phyloP scores from a whole-genome alignment of 1,139 yeast genomes.

The Candida sp. region DNA sequence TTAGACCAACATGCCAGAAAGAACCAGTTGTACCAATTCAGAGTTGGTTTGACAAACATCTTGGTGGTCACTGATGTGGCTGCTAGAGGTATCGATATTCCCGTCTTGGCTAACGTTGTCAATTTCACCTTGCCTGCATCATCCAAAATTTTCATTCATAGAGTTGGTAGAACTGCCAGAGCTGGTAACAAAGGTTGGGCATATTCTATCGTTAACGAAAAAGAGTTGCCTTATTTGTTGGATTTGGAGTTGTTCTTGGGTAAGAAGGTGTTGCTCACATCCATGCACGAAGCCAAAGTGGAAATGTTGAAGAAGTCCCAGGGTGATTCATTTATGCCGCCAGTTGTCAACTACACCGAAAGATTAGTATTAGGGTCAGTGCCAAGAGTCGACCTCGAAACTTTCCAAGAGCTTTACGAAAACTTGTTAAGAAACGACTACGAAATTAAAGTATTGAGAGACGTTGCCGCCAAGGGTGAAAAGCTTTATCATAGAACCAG shows the following conservation, averaged over 20 bases:
- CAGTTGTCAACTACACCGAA: conserved; percentile 72
- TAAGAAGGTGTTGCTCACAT: conserved; percentile 71
- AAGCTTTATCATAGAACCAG: conserved; percentile 85
- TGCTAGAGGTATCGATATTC: conserved; percentile 99
- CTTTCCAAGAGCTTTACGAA: conserved; percentile 72
- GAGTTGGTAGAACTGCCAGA: conserved; percentile 99
- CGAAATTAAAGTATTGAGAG: conserved; percentile 67
- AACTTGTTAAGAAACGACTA: conserved; percentile 65
- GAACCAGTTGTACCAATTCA: conserved; percentile 83
- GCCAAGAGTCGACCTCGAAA: conserved; percentile 77
- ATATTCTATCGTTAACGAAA: conserved; percentile 83
- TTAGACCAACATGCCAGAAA: conserved; percentile 95
- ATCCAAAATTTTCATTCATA: conserved; percentile 91
- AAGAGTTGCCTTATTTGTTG: conserved; percentile 86
- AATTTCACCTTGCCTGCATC: conserved; percentile 92
- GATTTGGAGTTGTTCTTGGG: conserved; percentile 94
- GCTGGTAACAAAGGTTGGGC: conserved; percentile 99
- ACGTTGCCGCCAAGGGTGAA: conserved; percentile 88
- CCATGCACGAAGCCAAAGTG: conserved; percentile 68
- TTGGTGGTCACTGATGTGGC: conserved; percentile 98
- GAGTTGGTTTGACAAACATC: conserved; percentile 80
- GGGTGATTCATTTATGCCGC: conserved; percentile 46
- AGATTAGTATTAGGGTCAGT: conserved; percentile 83
- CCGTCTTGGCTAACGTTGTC: conserved; percentile 91
- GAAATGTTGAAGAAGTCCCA: conserved; percentile 52